These are phyloP conservation scores for Aaosphaeria arxii DNA, from an alignment of 2,329 filamentous ascomycete species.

Conservation along the genomic window DNA sequence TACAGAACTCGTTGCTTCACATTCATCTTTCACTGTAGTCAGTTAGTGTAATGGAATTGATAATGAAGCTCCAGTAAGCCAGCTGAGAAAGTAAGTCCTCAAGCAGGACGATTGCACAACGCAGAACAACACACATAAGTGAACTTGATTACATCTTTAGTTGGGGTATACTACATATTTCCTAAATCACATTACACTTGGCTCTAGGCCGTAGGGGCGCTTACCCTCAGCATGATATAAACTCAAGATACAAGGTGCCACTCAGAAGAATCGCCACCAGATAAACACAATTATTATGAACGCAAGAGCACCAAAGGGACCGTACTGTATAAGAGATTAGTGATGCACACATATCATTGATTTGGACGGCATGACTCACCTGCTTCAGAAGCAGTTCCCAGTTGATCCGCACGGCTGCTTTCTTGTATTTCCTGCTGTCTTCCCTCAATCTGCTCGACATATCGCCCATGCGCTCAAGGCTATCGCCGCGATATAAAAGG, in stretches of 20 bases:
- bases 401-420: conserved; percentile 92
- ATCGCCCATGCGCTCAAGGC: conserved; percentile 94
- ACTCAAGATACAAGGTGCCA: background rate
- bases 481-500: conserved; percentile 89
- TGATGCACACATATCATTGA: background rate
- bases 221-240: no score
- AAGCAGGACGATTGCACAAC: no score
- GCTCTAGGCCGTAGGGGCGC: no score
- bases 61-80: no score
- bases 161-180: no score
- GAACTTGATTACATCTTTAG: no score
- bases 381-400: conserved; percentile 97
- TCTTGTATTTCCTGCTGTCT: conserved; percentile 90
- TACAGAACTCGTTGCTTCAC: no score
- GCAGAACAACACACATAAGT: no score
- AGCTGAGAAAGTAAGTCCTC: no score
- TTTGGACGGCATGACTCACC: conserved; percentile 37
- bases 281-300: conserved; percentile 83
- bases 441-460: conserved; percentile 83
- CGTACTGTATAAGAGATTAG: conserved; percentile 58
- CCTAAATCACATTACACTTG: no score
- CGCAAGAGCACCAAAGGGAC: conserved; percentile 77
- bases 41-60: no score
- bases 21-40: no score
- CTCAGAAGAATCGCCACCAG: conserved; percentile 88